Evolutionary conservation across 768 basidiomycete genomes (phyloP).

Genomic region (Tulasnella sp.): DNA sequence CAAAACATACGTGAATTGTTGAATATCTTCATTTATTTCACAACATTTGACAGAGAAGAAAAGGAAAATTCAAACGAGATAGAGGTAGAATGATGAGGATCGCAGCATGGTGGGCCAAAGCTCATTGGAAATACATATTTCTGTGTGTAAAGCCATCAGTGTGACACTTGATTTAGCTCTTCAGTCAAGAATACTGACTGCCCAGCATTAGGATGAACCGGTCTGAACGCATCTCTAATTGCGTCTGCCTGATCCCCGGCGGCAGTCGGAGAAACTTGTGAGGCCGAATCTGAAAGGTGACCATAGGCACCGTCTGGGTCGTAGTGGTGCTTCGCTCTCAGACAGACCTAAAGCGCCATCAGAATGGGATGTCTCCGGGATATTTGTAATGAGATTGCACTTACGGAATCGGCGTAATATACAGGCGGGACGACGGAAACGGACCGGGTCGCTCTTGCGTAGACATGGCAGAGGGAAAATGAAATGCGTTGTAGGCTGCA

Average conservation of each 20-base stretch:
- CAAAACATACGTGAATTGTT: too few relatives aligned
- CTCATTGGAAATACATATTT: constrained; percentile 17
- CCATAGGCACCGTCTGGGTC: constrained; percentile 3
- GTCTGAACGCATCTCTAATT: neutral
- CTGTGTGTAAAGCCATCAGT: neutral
- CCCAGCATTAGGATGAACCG: neutral
- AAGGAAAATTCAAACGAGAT: neutral
- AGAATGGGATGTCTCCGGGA: neutral
- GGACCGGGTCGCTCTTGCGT: constrained; percentile 21
- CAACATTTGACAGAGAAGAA: neutral
- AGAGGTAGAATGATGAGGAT: neutral
- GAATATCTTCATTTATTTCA: neutral
- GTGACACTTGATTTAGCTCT: neutral
- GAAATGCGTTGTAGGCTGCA: constrained; percentile 31
- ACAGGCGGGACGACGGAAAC: constrained; percentile 20
- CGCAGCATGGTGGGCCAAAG: neutral
- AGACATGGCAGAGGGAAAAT: constrained; percentile 17
- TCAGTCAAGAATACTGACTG: neutral
- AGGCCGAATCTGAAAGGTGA: neutral
- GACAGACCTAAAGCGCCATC: neutral
- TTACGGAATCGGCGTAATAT: constrained; percentile 33
- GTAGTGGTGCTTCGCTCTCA: constrained; percentile 13
- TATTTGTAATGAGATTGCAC: neutral
- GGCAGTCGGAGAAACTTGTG: neutral
- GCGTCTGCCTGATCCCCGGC: too few relatives aligned